Conservation (phyloP, 2,329 filamentous ascomycete genomes). For the Dryadomyces quercus-mongolicae region DNA sequence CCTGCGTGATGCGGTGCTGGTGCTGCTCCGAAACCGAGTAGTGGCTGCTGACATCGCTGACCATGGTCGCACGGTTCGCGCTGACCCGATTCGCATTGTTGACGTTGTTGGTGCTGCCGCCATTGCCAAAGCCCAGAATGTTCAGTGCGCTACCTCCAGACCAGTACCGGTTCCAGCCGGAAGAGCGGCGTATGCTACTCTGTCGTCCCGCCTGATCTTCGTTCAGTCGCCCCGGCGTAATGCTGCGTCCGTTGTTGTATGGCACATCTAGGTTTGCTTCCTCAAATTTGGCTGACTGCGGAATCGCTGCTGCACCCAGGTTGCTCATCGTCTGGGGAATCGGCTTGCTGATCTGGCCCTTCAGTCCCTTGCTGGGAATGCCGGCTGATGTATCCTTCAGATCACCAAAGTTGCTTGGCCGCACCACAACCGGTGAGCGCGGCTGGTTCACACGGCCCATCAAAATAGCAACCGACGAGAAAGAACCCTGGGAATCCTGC, state of each 20-base stretch:
- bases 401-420: constrained; percentile 36
- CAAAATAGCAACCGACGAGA: constrained; percentile 52
- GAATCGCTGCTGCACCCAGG: constrained; percentile 14
- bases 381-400: constrained; percentile 37
- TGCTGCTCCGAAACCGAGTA: constrained; percentile 32
- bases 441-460: constrained; percentile 48
- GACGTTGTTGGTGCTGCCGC: constrained; percentile 13
- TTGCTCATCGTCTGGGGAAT: constrained; percentile 30
- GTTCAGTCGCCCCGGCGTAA: constrained; percentile 13
- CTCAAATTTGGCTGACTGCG: constrained; percentile 25
- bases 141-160: constrained; percentile 59
- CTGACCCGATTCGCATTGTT: constrained; percentile 10
- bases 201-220: constrained; percentile 21
- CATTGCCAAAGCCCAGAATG: constrained; percentile 46
- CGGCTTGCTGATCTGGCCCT: constrained; percentile 49
- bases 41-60: constrained; percentile 41
- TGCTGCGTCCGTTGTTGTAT: constrained; percentile 5
- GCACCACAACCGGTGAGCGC: constrained; percentile 20
- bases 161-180: constrained; percentile 69
- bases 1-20: constrained; percentile 41
- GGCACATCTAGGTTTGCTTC: not conserved
- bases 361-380: constrained; percentile 52
- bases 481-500: constrained; percentile 42
- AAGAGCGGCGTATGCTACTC: constrained; percentile 45
- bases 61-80: constrained; percentile 36